These are phyloP conservation scores for Ogataea zsoltii DNA, from an alignment of 805 yeast species.

Conservation along the genomic window DNA sequence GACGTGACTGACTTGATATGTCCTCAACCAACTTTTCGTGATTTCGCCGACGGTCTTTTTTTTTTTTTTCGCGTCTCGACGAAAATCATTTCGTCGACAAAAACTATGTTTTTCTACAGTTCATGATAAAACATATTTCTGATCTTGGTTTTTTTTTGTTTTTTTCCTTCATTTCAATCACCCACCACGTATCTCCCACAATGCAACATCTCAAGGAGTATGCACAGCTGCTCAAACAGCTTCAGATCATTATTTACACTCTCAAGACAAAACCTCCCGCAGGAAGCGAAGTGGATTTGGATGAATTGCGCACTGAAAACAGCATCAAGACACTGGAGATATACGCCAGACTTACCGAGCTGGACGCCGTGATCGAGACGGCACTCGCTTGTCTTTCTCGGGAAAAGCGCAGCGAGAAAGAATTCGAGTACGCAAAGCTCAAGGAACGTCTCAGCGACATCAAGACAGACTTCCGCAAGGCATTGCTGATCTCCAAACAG, in stretches of 20 bases:
- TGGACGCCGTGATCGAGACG: constrained; percentile 15
- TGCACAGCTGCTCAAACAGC: constrained; percentile 8
- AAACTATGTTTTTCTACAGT: neutral
- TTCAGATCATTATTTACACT: constrained; percentile 6
- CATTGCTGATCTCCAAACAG: constrained; percentile 28
- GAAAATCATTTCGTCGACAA: neutral
- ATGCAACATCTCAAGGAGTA: neutral
- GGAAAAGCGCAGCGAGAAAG: constrained; percentile 3
- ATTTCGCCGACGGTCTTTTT: neutral
- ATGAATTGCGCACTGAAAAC: constrained; percentile 15
- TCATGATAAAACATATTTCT: too few species aligned
- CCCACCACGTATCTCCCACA: too few species aligned
- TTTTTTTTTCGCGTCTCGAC: neutral
- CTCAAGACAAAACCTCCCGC: constrained; percentile 6
- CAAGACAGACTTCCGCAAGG: constrained; percentile 28
- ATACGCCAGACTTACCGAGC: constrained; percentile 20
- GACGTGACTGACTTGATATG: too few species aligned
- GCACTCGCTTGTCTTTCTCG: constrained; percentile 11
- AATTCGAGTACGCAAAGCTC: constrained; percentile 18
- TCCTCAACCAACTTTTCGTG: neutral
- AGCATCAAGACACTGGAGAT: constrained; percentile 20
- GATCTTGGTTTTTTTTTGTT: too few species aligned
- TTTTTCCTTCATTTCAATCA: too few species aligned
- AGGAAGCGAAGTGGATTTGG: constrained; percentile 11
- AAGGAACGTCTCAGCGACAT: constrained; percentile 29